phyloP scores from a whole-genome alignment of 495 filamentous ascomycete genomes.

The Endocarpon pusillum region DNA sequence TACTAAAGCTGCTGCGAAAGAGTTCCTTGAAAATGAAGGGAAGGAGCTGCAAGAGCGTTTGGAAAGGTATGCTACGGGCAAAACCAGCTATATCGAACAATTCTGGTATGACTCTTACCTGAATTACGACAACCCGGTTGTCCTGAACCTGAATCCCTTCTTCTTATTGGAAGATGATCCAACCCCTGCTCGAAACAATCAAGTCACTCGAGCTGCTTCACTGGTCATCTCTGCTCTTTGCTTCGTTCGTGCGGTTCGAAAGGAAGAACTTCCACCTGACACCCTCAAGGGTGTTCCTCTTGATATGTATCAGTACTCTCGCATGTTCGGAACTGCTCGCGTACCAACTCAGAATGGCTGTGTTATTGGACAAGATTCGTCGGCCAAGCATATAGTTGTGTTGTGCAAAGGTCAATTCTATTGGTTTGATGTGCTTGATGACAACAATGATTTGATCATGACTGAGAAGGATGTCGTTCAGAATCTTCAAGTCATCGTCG shows the following conservation, averaged over 20 bases:
- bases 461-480: slow-evolving; percentile 84
- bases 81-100: slow-evolving; percentile 95
- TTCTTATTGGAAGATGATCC: slow-evolving; percentile 96
- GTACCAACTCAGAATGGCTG: slow-evolving; percentile 92
- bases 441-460: slow-evolving; percentile 92
- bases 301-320: slow-evolving; percentile 96
- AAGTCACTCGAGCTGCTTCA: slow-evolving; percentile 87
- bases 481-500: slow-evolving; percentile 81
- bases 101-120: slow-evolving; percentile 99
- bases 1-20: slow-evolving; percentile 59
- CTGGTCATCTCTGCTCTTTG: slow-evolving; percentile 76
- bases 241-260: slow-evolving; percentile 84
- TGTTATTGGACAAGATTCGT: slow-evolving; percentile 83
- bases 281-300: slow-evolving; percentile 65
- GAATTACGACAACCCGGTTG: slow-evolving; percentile 95
- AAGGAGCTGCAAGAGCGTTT: slow-evolving; percentile 73
- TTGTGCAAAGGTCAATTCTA: slow-evolving; percentile 95
- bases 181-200: slow-evolving; percentile 86
- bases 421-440: slow-evolving; percentile 95
- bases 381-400: slow-evolving; percentile 81
- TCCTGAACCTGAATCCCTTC: slow-evolving; percentile 94
- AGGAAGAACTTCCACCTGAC: slow-evolving; percentile 86
- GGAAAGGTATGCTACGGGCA: slow-evolving; percentile 82
- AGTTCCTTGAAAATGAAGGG: slow-evolving; percentile 75
- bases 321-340: slow-evolving; percentile 87